Evolutionary conservation across 495 filamentous ascomycete genomes (phyloP).

Genomic region (Xylaria intraflava): DNA sequence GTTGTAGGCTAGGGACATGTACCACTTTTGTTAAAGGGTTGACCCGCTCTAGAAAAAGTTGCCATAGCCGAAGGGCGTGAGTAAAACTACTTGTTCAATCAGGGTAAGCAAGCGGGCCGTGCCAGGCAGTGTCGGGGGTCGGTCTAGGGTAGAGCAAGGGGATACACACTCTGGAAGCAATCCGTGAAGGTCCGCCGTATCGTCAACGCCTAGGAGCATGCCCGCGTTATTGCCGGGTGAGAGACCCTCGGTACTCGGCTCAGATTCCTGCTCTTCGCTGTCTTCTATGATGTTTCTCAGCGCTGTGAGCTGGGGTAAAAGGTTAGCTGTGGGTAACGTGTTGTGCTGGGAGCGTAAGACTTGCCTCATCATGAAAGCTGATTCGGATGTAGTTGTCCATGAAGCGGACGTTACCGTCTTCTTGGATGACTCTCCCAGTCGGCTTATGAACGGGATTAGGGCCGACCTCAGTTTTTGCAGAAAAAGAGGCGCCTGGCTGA

Average conservation of each 20-base stretch:
- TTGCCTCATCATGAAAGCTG: slow-evolving; percentile 34
- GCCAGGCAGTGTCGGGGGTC: neutral
- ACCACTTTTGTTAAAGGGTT: slow-evolving; percentile 52
- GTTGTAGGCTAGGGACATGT: slow-evolving; percentile 46
- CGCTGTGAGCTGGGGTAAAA: slow-evolving; percentile 4
- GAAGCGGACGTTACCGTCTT: slow-evolving; percentile 33
- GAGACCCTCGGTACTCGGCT: neutral
- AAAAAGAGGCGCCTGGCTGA: neutral
- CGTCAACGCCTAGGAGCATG: slow-evolving; percentile 8
- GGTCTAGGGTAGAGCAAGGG: neutral
- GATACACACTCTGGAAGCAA: slow-evolving; percentile 10
- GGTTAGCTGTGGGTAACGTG: neutral
- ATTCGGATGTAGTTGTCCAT: slow-evolving; percentile 32
- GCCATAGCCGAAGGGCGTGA: slow-evolving; percentile 20
- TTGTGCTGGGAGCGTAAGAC: neutral
- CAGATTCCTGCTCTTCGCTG: slow-evolving; percentile 3
- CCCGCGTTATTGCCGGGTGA: slow-evolving; percentile 8
- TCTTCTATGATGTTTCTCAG: slow-evolving; percentile 11
- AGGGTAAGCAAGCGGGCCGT: slow-evolving; percentile 1
- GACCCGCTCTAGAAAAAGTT: slow-evolving; percentile 38
- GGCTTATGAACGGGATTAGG: slow-evolving; percentile 8
- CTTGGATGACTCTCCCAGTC: slow-evolving; percentile 29
- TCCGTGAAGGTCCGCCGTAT: slow-evolving; percentile 5
- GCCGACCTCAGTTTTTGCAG: neutral
- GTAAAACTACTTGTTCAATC: slow-evolving; percentile 10